Conservation (phyloP, 2,329 filamentous ascomycete genomes). For the Diplodia sapinea region DNA sequence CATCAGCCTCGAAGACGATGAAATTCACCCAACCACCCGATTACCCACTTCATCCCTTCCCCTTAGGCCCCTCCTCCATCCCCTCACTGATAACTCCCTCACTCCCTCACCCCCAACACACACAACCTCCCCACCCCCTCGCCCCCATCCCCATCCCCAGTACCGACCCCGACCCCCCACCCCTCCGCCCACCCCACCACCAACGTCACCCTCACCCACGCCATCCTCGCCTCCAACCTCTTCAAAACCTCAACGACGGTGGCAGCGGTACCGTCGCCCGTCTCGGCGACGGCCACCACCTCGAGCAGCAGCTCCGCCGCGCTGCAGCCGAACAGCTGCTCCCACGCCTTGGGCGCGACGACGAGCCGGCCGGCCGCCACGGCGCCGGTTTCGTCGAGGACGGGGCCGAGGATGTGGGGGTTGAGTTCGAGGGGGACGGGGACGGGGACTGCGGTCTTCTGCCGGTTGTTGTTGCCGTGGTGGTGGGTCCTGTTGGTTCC, state of each 20-base stretch:
- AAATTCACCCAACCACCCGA: no score
- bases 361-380: slow-evolving; percentile 60
- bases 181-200: slow-evolving; percentile 55
- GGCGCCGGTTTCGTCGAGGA: slow-evolving; percentile 63
- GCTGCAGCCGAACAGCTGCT: slow-evolving; percentile 54
- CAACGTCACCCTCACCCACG: slow-evolving; percentile 60
- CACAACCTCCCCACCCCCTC: no score
- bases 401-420: slow-evolving; percentile 50
- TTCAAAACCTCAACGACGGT: slow-evolving; percentile 48
- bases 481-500: no score
- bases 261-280: no score
- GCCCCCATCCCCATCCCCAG: not conserved
- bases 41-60: no score
- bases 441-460: no score
- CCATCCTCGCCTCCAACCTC: slow-evolving; percentile 58
- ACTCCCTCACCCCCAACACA: no score
- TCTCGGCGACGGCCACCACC: slow-evolving; percentile 32
- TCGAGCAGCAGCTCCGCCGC: slow-evolving; percentile 51
- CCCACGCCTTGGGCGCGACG: slow-evolving; percentile 61
- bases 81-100: no score
- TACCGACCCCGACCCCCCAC: not conserved
- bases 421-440: slow-evolving; percentile 47
- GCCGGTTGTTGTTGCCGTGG: no score
- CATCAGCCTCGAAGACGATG: no score
- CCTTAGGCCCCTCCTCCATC: no score